Conservation (phyloP, 2,329 filamentous ascomycete species). For the Alternaria postmessia region DNA sequence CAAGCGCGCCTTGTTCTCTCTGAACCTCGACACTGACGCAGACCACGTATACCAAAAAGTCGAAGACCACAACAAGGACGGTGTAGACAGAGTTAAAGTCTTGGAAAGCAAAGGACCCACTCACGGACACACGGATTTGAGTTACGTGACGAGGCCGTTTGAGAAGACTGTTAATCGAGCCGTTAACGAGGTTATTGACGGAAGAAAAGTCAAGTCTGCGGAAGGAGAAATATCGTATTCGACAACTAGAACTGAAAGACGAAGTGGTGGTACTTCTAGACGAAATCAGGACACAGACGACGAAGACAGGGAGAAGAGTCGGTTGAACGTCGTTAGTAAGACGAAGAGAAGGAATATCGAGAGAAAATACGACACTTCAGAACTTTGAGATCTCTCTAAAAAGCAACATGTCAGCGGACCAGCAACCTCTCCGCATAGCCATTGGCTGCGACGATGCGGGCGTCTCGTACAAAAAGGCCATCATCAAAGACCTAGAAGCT, state of each 20-base stretch:
- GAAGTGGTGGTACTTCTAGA: constrained; percentile 4
- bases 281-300: constrained; percentile 10
- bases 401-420: constrained; percentile 19
- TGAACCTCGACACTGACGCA: constrained; percentile 52
- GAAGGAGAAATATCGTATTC: constrained; percentile 36
- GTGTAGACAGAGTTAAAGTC: constrained; percentile 44
- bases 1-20: constrained; percentile 48
- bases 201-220: constrained; percentile 32
- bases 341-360: constrained; percentile 28
- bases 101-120: constrained; percentile 48
- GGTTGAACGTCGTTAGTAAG: constrained; percentile 19
- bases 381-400: constrained; percentile 28
- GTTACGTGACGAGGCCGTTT: constrained; percentile 50
- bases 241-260: constrained; percentile 17
- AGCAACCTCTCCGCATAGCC: constrained; percentile 62
- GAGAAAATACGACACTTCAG: constrained; percentile 44
- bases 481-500: constrained; percentile 75
- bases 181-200: constrained; percentile 43
- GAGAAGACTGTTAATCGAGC: constrained; percentile 43
- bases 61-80: constrained; percentile 45
- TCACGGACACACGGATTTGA: constrained; percentile 39
- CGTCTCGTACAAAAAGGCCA: constrained; percentile 77
- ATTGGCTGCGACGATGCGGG: constrained; percentile 76
- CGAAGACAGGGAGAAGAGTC: not conserved
- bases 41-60: constrained; percentile 51